These are phyloP conservation scores for Trichoderma breve DNA, from an alignment of 2,329 filamentous ascomycete species.

Conservation along the genomic window DNA sequence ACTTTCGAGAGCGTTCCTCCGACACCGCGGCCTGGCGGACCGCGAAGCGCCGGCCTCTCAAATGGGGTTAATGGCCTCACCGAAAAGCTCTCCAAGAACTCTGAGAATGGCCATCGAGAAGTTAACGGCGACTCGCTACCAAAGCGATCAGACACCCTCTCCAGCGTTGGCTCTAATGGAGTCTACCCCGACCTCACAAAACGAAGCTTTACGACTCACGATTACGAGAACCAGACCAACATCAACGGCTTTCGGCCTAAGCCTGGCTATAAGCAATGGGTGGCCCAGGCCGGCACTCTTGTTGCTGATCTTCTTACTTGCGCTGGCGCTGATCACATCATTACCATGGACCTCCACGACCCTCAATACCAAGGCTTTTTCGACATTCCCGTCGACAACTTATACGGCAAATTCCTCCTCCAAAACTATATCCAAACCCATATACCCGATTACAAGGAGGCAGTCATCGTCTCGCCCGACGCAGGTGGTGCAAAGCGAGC, in stretches of 20 bases:
- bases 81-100: constrained; percentile 67
- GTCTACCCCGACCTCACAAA: constrained; percentile 43
- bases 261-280: constrained; percentile 97
- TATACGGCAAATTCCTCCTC: constrained; percentile 78
- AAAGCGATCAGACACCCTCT: constrained; percentile 37
- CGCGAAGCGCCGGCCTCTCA: constrained; percentile 61
- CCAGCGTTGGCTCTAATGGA: constrained; percentile 35
- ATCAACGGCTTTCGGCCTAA: constrained; percentile 68
- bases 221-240: constrained; percentile 59
- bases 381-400: constrained; percentile 96
- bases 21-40: constrained; percentile 72
- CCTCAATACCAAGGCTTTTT: constrained; percentile 99
- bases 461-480: constrained; percentile 93
- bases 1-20: constrained; percentile 91
- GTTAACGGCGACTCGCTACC: constrained; percentile 35
- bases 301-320: constrained; percentile 93
- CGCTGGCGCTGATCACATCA: constrained; percentile 93
- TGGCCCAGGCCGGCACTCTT: constrained; percentile 92
- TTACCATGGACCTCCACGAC: constrained; percentile 96
- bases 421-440: constrained; percentile 73
- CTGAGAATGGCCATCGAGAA: constrained; percentile 41
- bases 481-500: constrained; percentile 95
- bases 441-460: constrained; percentile 79
- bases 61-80: constrained; percentile 69
- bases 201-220: constrained; percentile 60